These are phyloP conservation scores for Phaeosphaeriaceae sp. DNA, from an alignment of 2,329 filamentous ascomycete genomes.

Conservation along the genomic window DNA sequence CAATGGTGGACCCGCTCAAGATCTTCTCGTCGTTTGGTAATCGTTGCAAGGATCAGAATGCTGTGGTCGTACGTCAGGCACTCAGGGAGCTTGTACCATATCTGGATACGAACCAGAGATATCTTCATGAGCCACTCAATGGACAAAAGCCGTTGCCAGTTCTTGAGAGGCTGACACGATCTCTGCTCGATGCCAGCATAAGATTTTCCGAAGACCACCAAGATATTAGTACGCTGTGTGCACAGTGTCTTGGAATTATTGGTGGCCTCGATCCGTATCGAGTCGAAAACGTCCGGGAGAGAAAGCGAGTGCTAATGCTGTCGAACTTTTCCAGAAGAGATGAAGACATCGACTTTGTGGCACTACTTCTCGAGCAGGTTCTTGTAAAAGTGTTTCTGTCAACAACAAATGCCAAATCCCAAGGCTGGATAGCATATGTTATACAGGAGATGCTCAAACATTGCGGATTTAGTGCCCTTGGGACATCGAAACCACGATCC, in stretches of 20 bases:
- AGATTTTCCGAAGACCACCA: slow-evolving; percentile 74
- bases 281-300: slow-evolving; percentile 79
- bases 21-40: slow-evolving; percentile 74
- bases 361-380: slow-evolving; percentile 85
- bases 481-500: slow-evolving; percentile 59
- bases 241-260: slow-evolving; percentile 84
- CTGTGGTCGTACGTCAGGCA: slow-evolving; percentile 82
- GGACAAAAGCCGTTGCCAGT: slow-evolving; percentile 84
- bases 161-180: slow-evolving; percentile 73
- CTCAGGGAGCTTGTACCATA: slow-evolving; percentile 78
- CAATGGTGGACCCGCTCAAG: slow-evolving; percentile 69
- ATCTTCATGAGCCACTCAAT: slow-evolving; percentile 78
- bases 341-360: slow-evolving; percentile 84
- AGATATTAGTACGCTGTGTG: slow-evolving; percentile 75
- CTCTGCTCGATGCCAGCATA: slow-evolving; percentile 83
- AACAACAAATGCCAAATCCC: slow-evolving; percentile 82
- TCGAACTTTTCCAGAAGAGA: slow-evolving; percentile 81
- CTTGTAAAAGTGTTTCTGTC: slow-evolving; percentile 92
- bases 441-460: slow-evolving; percentile 90
- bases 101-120: slow-evolving; percentile 74
- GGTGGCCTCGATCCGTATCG: slow-evolving; percentile 92
- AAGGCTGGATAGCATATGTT: slow-evolving; percentile 90
- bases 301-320: slow-evolving; percentile 82
- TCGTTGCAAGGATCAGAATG: slow-evolving; percentile 82
- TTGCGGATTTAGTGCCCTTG: slow-evolving; percentile 71